phyloP scores from a whole-genome alignment of 2,329 filamentous ascomycete species.

The Colletotrichum sansevieriae region DNA sequence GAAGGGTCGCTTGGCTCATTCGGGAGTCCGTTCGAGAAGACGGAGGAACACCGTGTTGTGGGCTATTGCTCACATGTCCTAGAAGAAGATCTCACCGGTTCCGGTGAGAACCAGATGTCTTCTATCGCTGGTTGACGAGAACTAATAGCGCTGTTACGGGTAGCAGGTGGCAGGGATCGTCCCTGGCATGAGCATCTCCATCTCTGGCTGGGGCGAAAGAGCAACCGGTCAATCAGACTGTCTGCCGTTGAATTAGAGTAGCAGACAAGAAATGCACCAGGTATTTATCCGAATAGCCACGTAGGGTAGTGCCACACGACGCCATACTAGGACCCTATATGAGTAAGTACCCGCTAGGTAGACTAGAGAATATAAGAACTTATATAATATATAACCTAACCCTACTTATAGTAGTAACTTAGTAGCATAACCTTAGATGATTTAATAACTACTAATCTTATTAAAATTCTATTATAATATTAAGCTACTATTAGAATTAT shows the following conservation, averaged over 20 bases:
- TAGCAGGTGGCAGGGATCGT: slow-evolving; percentile 25
- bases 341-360: too few species aligned
- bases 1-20: not conserved
- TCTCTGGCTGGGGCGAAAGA: slow-evolving; percentile 30
- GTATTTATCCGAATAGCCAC: slow-evolving; percentile 42
- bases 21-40: not conserved
- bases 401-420: too few species aligned
- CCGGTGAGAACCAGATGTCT: slow-evolving; percentile 22
- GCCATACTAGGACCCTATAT: too few species aligned
- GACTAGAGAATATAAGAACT: too few species aligned
- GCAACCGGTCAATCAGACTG: slow-evolving; percentile 36
- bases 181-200: slow-evolving; percentile 24
- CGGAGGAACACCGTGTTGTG: slow-evolving; percentile 14
- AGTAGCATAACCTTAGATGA: too few species aligned
- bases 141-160: slow-evolving; percentile 23
- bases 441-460: too few species aligned
- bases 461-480: too few species aligned
- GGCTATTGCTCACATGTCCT: slow-evolving; percentile 10
- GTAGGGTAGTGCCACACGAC: too few species aligned
- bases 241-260: slow-evolving; percentile 41
- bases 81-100: slow-evolving; percentile 27
- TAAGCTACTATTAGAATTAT: too few species aligned
- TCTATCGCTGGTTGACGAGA: slow-evolving; percentile 11
- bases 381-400: too few species aligned
- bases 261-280: slow-evolving; percentile 10